These are phyloP conservation scores for Skeletonema costatum DNA, from an alignment of 108 stramenopile genomes.

Conservation along the genomic window DNA sequence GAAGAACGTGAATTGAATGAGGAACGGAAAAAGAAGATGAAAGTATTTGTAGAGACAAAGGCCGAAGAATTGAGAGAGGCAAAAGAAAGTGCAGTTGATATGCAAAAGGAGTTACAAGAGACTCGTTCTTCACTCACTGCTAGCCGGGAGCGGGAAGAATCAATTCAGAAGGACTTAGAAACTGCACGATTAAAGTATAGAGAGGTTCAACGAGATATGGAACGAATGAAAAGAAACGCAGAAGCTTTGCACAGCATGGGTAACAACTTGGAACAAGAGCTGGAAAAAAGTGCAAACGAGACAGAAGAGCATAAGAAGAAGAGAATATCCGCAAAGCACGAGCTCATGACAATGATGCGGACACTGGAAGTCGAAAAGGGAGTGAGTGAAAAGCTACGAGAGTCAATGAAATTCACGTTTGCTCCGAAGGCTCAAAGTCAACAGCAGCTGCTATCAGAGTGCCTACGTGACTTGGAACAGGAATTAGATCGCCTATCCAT, in stretches of 20 bases:
- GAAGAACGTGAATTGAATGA: conserved; percentile 80
- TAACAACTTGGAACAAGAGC: conserved; percentile 71
- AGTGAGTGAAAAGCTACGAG: conserved; percentile 63
- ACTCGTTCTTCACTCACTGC: conserved; percentile 61
- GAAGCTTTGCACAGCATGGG: conserved; percentile 79
- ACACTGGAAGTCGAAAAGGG: conserved; percentile 74
- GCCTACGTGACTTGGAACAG: conserved; percentile 64
- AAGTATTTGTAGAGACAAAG: conserved; percentile 80
- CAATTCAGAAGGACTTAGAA: conserved; percentile 66
- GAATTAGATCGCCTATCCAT: conserved; percentile 61
- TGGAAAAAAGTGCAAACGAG: conserved; percentile 73
- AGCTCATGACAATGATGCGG: conserved; percentile 81
- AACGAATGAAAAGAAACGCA: conserved; percentile 75
- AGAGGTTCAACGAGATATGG: conserved; percentile 80
- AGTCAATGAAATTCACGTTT: conserved; percentile 78
- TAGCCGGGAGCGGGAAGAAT: conserved; percentile 63
- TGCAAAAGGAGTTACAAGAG: conserved; percentile 73
- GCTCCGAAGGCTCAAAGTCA: conserved; percentile 84
- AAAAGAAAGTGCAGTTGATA: conserved; percentile 62
- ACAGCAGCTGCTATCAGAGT: conserved; percentile 75
- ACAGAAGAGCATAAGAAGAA: conserved; percentile 89
- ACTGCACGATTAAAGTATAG: conserved; percentile 72
- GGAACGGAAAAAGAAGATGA: conserved; percentile 87
- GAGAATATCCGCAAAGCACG: conserved; percentile 82
- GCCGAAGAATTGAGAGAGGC: conserved; percentile 79